Base-by-base conservation (phyloP, 306 rosid genomes). In the Sicyos baderoa region DNA sequence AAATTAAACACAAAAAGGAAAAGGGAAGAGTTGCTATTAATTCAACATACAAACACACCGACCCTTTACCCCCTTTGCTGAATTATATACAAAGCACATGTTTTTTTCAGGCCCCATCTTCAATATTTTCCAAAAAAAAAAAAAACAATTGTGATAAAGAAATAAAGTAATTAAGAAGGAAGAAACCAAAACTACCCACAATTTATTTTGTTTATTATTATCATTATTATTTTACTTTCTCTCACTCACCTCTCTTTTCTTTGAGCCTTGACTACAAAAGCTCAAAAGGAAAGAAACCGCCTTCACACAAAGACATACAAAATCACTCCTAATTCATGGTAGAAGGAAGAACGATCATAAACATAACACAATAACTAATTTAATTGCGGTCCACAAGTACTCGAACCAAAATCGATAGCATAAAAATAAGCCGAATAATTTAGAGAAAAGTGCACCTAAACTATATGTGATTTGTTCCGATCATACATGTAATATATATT, bases 261-360 rank as follows among this genome's bases (percentile, higher is more conserved):
- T 82, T 73, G 82, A 76, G 79, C 70, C 93, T 88, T 88, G 91
- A 91, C 97, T 86, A 85, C 81, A 75, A 88, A 88, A 91, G 96
- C 83, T 74, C 86, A 81, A 90, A 88, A 91, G 89, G 80, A 74
- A 83, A 65, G 82, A 86, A 88, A 86, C 88, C 78, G 87, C 84
- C 79, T 69, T 75, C 85, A 5, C 9, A n/a, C n/a, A n/a, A n/a
- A n/a, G n/a, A n/a, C n/a, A n/a, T n/a, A n/a, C n/a, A n/a, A n/a
- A n/a, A n/a, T n/a, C n/a, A n/a, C n/a, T n/a, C n/a, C n/a, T n/a
- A n/a, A n/a, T n/a, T n/a, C n/a, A n/a, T n/a, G n/a, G n/a, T n/a
- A n/a, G n/a, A n/a, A n/a, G n/a, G n/a, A n/a, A n/a, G n/a, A n/a
- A n/a, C n/a, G n/a, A n/a, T n/a, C n/a, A n/a, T n/a, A n/a, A n/a